These are phyloP conservation scores for Neonectria ditissima DNA, from an alignment of 2,329 filamentous ascomycete species.

Conservation along the genomic window DNA sequence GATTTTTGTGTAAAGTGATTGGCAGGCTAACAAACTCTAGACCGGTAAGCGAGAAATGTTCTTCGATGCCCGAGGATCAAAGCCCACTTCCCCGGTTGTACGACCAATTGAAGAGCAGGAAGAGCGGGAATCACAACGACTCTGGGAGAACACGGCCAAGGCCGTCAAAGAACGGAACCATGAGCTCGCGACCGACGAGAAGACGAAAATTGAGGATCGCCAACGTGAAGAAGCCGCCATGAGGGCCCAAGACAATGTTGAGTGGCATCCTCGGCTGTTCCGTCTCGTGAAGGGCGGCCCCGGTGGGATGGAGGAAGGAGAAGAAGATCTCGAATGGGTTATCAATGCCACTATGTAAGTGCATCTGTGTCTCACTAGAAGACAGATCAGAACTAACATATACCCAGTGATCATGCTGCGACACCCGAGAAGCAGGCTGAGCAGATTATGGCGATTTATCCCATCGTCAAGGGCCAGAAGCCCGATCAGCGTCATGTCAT, in stretches of 20 bases:
- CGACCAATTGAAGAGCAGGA: conserved; percentile 88
- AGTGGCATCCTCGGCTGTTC: conserved; percentile 92
- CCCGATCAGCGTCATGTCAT: conserved; percentile 66
- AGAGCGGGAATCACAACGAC: conserved; percentile 87
- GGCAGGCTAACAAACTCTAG: conserved; percentile 56
- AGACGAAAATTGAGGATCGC: conserved; percentile 93
- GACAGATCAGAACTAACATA: conserved; percentile 27
- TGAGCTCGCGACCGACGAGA: conserved; percentile 90
- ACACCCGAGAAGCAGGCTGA: conserved; percentile 78
- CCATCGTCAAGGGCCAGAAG: conserved; percentile 84
- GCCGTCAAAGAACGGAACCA: conserved; percentile 90
- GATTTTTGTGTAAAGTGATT: background rate
- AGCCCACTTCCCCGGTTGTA: conserved; percentile 77
- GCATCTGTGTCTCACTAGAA: background rate
- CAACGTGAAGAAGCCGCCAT: conserved; percentile 90
- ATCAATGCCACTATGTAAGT: conserved; percentile 86
- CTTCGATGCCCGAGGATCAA: conserved; percentile 86
- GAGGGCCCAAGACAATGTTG: conserved; percentile 80
- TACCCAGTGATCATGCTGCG: conserved; percentile 50
- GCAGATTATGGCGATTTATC: conserved; percentile 88
- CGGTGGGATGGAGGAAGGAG: conserved; percentile 79
- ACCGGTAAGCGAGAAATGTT: conserved; percentile 90
- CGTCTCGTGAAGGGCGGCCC: conserved; percentile 77
- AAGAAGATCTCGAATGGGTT: conserved; percentile 95
- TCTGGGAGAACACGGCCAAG: conserved; percentile 85